These are phyloP conservation scores for Phylloporus sp. DNA, from an alignment of 768 basidiomycete genomes.

Conservation along the genomic window DNA sequence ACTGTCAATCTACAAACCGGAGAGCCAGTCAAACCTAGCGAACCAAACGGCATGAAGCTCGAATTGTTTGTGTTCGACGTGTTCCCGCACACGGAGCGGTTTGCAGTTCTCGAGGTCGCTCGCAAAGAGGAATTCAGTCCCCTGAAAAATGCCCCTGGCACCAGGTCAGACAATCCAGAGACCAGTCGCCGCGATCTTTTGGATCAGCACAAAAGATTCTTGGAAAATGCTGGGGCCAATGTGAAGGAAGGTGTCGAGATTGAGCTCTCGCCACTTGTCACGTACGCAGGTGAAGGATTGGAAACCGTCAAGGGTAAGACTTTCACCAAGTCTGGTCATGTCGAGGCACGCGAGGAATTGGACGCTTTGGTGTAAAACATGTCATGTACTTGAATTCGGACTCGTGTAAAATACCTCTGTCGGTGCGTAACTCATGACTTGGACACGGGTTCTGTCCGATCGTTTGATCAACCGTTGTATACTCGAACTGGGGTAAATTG, in stretches of 20 bases:
- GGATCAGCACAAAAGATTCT: conserved; percentile 81
- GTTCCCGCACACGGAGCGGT: conserved; percentile 82
- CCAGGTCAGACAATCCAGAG: conserved; percentile 83
- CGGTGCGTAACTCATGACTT: conserved; percentile 1
- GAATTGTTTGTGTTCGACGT: conserved; percentile 99
- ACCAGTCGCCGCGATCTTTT: conserved; percentile 90
- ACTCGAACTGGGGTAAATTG: conserved; percentile 11
- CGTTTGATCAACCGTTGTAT: conserved; percentile 4
- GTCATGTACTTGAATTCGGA: conserved; percentile 2
- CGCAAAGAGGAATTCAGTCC: conserved; percentile 93
- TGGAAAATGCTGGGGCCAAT: conserved; percentile 72
- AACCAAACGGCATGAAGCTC: conserved; percentile 99
- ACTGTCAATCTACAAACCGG: conserved; percentile 71
- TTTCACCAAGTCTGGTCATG: conserved; percentile 72
- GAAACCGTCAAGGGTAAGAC: conserved; percentile 72
- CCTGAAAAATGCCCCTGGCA: conserved; percentile 94
- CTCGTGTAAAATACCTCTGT: conserved; percentile 4
- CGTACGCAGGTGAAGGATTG: conserved; percentile 91
- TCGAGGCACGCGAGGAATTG: conserved; percentile 63
- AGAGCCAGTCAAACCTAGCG: conserved; percentile 67
- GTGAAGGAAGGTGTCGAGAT: conserved; percentile 77
- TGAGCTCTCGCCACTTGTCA: conserved; percentile 84
- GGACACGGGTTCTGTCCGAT: not conserved
- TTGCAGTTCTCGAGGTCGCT: conserved; percentile 85
- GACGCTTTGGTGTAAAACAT: conserved; percentile 55